Evolutionary conservation across 2,329 filamentous ascomycete species (phyloP), one percentile per base, ranked within the genome.

Genomic region (Colletotrichum melonis): DNA sequence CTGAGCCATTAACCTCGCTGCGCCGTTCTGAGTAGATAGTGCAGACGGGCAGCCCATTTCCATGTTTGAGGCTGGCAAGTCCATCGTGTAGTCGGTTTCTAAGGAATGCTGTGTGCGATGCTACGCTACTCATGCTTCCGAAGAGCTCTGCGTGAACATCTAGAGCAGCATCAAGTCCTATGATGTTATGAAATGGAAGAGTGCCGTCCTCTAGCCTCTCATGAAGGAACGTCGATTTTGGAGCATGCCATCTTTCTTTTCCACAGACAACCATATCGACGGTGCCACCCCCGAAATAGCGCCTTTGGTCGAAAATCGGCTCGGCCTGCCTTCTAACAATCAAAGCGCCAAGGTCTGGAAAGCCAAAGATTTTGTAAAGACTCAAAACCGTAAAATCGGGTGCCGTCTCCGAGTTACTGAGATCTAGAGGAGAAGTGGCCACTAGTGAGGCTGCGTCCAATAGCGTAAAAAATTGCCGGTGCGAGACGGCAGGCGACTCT

Each of bases 331-430:
- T 95, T 55, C 93, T 91, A 14, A 98, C 91, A 35, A 98, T 91
- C 71, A 99, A 84, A 1, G 92, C 95, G 1, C 96, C 96, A 2
- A 98, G 86, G 80, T 98, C 94, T 0, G 96, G 96, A 76, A 98
- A 98, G 1, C 97, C 96, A 81, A 98, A 98, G n/a, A 98, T 95
- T 81, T 98, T 99, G 85, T 98, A 97, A 75, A 98, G 91, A 81
- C 95, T 98, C 55, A 98, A 79, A 0, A 94, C 93, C 0, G 91
- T 92, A 76, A 98, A 98, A 80, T 98, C 96, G 1, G 96, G 94
- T 0, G 93, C 91, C 0, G 83, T 80, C 0, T 86, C 84, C 0
- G 87, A 77, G 76, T 93, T 84, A 68, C 90, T 86, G 2, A 98
- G 84, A 78, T 97, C 90, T 7, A 98, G 85, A 1, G 90, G 91